These are phyloP conservation scores for Brettanomyces bruxellensis DNA, from an alignment of 805 yeast genomes.

Conservation along the genomic window DNA sequence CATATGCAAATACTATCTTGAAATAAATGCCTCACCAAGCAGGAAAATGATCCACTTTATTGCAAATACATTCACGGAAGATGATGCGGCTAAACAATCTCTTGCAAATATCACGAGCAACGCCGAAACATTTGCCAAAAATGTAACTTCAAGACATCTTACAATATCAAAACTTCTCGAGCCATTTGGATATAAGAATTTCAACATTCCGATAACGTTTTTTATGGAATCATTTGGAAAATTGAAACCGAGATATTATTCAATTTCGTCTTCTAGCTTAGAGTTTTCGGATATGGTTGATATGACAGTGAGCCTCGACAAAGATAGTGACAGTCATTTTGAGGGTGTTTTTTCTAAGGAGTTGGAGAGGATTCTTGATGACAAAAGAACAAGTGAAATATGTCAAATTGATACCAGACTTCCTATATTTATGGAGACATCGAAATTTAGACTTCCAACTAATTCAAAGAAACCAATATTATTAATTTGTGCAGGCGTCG, in stretches of 20 bases:
- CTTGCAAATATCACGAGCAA: conserved; percentile 47
- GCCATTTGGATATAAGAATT: conserved; percentile 53
- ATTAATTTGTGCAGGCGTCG: conserved; percentile 93
- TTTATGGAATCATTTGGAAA: conserved; percentile 69
- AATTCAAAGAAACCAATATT: conserved; percentile 72
- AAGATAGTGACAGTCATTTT: conserved; percentile 29
- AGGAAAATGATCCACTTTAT: conserved; percentile 51
- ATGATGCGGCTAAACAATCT: conserved; percentile 35
- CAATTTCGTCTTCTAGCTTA: conserved; percentile 75
- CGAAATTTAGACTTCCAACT: conserved; percentile 84
- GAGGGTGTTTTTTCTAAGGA: conserved; percentile 84
- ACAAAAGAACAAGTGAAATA: neutral
- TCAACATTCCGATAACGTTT: conserved; percentile 67
- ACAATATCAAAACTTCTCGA: conserved; percentile 66
- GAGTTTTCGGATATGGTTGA: conserved; percentile 53
- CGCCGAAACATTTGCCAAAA: conserved; percentile 50
- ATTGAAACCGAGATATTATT: conserved; percentile 84
- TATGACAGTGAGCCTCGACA: conserved; percentile 80
- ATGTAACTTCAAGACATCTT: conserved; percentile 45
- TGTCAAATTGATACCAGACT: conserved; percentile 31
- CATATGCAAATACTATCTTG: conserved; percentile 68
- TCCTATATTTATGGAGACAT: conserved; percentile 81
- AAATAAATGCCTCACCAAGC: conserved; percentile 79
- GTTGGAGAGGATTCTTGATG: conserved; percentile 53
- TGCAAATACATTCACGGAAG: conserved; percentile 1